Base-by-base conservation (phyloP, 192 early-diverging fungal genomes). In the Coemansia sp. region DNA sequence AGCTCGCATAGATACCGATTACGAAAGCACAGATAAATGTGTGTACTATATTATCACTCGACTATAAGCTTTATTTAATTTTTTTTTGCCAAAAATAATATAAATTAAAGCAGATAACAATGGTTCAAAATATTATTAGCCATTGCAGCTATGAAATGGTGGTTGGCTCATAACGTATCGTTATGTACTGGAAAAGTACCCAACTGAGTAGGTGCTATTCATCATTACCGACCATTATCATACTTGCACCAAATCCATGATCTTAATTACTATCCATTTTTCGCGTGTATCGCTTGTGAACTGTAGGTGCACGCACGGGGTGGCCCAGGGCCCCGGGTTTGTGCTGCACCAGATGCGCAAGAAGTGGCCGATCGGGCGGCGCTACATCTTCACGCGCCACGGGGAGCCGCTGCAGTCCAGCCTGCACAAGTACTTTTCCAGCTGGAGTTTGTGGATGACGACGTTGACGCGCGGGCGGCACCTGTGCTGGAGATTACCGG, bases 371-470 rank as follows among this genome's bases (percentile, higher is more conserved):
- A 77, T 83, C 12, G 80, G 80, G 12, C 56, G 69, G 15, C 80
- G 69, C 14, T 83, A 83, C 55, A 83, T 83, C 67, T 83, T 83
- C 53, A 78, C 80, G 7, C 71, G 68, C 24, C 46, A 83, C 44
- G 80, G 80, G 5, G 76, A 83, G 59, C 75, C 80, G 11, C n/a
- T 78, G 62, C 75, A 83, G 33, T 83, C 80, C 0, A 78, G 80
- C 20, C 43, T 75, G 68, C 72, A 83, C 80, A 83, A 83, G 72
- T 83, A 75, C 36, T 83, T 83, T 69, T 83, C 45, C 80, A 83
- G 52, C 72, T 83, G 15, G 80, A 83, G 72, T 64, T 83, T 48
- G 65, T 73, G 0, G 79, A 76, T 36, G 68, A 76, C 8, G 46
- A 24, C 6, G 64, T 41, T 10, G 45, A 35, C 14, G 30, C 24